Conservation (phyloP, 2,329 filamentous ascomycete species). For the Fusarium equiseti region DNA sequence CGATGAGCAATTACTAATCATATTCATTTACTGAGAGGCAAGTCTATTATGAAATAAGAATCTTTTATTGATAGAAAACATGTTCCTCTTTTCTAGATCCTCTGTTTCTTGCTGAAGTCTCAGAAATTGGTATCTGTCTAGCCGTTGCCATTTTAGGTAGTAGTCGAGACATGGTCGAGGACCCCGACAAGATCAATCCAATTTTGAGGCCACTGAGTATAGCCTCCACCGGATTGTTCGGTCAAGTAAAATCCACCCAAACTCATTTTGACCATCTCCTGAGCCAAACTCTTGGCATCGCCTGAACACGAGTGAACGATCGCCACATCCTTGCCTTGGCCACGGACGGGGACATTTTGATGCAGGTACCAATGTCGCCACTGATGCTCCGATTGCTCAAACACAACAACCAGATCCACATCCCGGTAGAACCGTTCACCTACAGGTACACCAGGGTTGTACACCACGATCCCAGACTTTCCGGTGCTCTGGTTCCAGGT, state of each 20-base stretch:
- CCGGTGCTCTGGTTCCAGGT: not conserved
- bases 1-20: not conserved
- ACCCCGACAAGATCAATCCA: not conserved
- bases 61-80: not conserved
- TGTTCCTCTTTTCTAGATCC: not conserved
- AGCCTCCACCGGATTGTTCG: constrained; percentile 29
- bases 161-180: not conserved
- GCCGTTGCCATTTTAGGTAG: not conserved
- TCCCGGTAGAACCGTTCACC: not conserved
- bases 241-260: constrained; percentile 34
- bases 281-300: constrained; percentile 14
- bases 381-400: constrained; percentile 8
- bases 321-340: constrained; percentile 13
- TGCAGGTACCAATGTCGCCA: not conserved
- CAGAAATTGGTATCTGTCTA: not conserved
- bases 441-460: constrained; percentile 6
- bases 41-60: not conserved
- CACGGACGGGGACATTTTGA: not conserved
- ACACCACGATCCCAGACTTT: not conserved
- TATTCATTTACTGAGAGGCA: not conserved
- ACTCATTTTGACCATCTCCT: constrained; percentile 5
- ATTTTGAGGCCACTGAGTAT: constrained; percentile 26
- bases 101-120: not conserved
- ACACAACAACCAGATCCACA: not conserved
- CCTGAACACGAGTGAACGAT: constrained; percentile 29